Conservation (phyloP, 306 rosid genomes). For the Ormosia emarginata region DNA sequence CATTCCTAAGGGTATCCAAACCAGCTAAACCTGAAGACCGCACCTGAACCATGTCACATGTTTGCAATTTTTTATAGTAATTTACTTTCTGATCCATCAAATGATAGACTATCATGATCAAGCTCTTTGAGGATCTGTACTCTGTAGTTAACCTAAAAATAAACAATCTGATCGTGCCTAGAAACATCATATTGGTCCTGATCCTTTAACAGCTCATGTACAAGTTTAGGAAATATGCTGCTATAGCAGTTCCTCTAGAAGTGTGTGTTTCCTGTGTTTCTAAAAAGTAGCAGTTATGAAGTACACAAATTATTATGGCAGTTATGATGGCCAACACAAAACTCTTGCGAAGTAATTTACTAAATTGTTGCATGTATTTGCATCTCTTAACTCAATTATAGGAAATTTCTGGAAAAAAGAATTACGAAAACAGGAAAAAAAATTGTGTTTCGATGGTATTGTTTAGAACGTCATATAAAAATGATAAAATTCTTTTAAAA, state of each 20-base stretch:
- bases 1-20: conserved; percentile 21
- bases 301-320: neutral
- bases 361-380: neutral
- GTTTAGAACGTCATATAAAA: neutral
- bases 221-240: neutral
- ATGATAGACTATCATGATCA: neutral
- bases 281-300: neutral
- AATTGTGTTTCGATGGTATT: neutral
- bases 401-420: neutral
- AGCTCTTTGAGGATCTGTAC: neutral
- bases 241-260: neutral
- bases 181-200: neutral
- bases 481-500: too few species aligned
- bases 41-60: neutral
- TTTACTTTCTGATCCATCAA: neutral
- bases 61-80: neutral
- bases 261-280: neutral
- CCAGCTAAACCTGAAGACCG: conserved; percentile 18
- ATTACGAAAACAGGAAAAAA: neutral
- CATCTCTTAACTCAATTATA: neutral
- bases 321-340: neutral
- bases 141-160: neutral
- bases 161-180: neutral
- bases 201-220: neutral
- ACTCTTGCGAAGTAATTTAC: neutral